These are phyloP conservation scores for Ceratobasidium sp. DNA, from an alignment of 1,284 basidiomycete genomes.

Conservation along the genomic window DNA sequence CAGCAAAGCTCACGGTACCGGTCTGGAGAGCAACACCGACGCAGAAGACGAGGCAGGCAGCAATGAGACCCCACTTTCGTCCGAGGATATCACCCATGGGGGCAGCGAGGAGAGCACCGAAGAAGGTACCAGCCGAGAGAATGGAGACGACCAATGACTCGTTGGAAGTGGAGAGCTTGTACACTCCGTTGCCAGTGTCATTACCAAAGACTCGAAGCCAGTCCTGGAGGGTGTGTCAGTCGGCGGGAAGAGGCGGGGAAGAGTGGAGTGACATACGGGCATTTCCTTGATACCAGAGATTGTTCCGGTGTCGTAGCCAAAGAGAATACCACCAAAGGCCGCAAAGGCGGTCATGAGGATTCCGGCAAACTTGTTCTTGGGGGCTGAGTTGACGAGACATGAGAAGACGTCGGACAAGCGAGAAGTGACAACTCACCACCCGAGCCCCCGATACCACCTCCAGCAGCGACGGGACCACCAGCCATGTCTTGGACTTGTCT, in stretches of 20 bases:
- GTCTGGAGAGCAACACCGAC: conserved; percentile 73
- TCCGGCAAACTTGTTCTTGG: conserved; percentile 37
- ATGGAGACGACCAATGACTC: conserved; percentile 76
- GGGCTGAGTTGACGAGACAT: not conserved
- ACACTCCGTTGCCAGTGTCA: conserved; percentile 50
- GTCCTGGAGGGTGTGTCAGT: conserved; percentile 20
- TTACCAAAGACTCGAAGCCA: conserved; percentile 63
- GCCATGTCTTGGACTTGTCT: conserved; percentile 33
- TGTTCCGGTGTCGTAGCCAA: conserved; percentile 50
- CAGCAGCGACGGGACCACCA: conserved; percentile 42
- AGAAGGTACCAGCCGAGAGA: conserved; percentile 78
- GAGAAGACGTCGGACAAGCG: not conserved
- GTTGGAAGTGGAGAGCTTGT: conserved; percentile 61
- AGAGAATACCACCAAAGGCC: conserved; percentile 62
- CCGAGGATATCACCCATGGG: conserved; percentile 64
- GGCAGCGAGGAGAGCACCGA: conserved; percentile 56
- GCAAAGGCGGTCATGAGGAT: conserved; percentile 58
- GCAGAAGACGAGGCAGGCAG: conserved; percentile 69
- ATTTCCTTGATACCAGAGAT: conserved; percentile 51
- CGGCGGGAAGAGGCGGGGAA: conserved; percentile 42
- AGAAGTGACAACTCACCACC: conserved; percentile 13
- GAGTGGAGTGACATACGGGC: conserved; percentile 42
- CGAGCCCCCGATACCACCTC: conserved; percentile 42
- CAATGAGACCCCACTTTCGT: conserved; percentile 70
- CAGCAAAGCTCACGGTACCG: conserved; percentile 29